These are phyloP conservation scores for Penicillium goetzii DNA, from an alignment of 495 filamentous ascomycete species.

Conservation along the genomic window DNA sequence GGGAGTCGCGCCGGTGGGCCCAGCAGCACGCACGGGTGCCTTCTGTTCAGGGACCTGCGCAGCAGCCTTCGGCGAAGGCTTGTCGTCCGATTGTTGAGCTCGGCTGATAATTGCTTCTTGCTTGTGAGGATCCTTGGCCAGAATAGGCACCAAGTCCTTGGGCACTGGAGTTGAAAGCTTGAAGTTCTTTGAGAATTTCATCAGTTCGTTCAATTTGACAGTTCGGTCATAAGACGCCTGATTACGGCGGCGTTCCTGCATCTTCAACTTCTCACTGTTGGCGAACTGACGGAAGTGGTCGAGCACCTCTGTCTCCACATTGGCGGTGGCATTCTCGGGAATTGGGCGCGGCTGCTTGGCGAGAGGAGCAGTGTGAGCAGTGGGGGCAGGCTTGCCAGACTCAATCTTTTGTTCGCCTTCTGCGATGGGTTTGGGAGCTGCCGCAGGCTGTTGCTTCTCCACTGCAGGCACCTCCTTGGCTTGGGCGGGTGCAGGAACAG, in stretches of 20 bases:
- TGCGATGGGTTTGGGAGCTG: slow-evolving; percentile 28
- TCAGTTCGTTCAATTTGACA: slow-evolving; percentile 88
- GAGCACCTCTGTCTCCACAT: slow-evolving; percentile 76
- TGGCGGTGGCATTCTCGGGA: slow-evolving; percentile 68
- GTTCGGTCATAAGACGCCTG: slow-evolving; percentile 73
- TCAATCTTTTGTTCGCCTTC: slow-evolving; percentile 46
- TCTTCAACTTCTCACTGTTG: slow-evolving; percentile 71
- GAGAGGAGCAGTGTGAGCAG: slow-evolving; percentile 15
- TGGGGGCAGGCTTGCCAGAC: slow-evolving; percentile 27
- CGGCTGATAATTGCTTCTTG: slow-evolving; percentile 91
- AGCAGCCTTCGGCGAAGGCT: slow-evolving; percentile 49
- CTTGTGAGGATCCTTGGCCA: slow-evolving; percentile 92
- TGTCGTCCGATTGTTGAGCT: slow-evolving; percentile 66
- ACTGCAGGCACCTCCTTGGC: slow-evolving; percentile 39
- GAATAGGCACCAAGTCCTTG: slow-evolving; percentile 87
- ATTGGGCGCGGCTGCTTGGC: slow-evolving; percentile 28
- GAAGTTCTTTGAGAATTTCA: slow-evolving; percentile 92
- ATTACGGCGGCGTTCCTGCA: slow-evolving; percentile 72
- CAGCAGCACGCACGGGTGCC: slow-evolving; percentile 33
- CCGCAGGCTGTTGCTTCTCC: slow-evolving; percentile 36
- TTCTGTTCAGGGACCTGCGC: slow-evolving; percentile 43
- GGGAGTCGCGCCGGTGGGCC: slow-evolving; percentile 38
- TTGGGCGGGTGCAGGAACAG: slow-evolving; percentile 29
- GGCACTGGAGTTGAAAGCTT: slow-evolving; percentile 92
- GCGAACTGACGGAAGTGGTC: slow-evolving; percentile 84